Conservation (phyloP, 2,329 filamentous ascomycete species). For the Periconia sp. region DNA sequence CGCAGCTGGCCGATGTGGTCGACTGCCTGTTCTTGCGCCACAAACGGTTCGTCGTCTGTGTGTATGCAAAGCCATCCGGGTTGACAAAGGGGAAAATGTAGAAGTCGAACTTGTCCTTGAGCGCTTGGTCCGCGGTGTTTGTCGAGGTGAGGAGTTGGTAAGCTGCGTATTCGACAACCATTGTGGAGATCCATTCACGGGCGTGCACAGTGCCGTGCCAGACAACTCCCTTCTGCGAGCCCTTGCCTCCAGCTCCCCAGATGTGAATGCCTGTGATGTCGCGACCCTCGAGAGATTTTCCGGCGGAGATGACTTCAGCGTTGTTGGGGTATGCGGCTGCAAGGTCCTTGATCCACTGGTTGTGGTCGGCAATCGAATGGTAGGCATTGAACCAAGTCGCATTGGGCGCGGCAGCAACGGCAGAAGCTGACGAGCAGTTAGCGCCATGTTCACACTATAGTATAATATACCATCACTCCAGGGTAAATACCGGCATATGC, state of each 20-base stretch:
- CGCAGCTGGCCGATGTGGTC: slow-evolving; percentile 30
- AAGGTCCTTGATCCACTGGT: slow-evolving; percentile 37
- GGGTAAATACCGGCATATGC: slow-evolving; percentile 31
- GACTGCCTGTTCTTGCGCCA: slow-evolving; percentile 44
- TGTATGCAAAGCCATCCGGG: slow-evolving; percentile 43
- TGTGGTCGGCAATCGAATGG: slow-evolving; percentile 39
- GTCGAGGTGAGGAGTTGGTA: slow-evolving; percentile 39
- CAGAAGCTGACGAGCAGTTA: slow-evolving; percentile 26
- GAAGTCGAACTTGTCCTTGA: slow-evolving; percentile 66
- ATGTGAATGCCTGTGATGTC: slow-evolving; percentile 44
- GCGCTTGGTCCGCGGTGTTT: slow-evolving; percentile 33
- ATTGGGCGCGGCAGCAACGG: slow-evolving; percentile 27
- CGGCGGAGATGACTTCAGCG: slow-evolving; percentile 36
- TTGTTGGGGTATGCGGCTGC: slow-evolving; percentile 39
- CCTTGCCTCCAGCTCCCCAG: slow-evolving; percentile 42
- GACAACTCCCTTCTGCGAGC: slow-evolving; percentile 38
- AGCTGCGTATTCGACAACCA: slow-evolving; percentile 40
- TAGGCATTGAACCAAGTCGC: slow-evolving; percentile 41
- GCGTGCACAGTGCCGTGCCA: slow-evolving; percentile 44
- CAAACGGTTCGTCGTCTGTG: slow-evolving; percentile 40
- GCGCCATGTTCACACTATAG: slow-evolving; percentile 11
- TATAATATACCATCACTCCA: neutral
- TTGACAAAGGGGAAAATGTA: slow-evolving; percentile 55
- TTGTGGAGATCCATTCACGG: slow-evolving; percentile 42
- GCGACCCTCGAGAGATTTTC: slow-evolving; percentile 40